phyloP scores from a whole-genome alignment of 768 basidiomycete species.

The Bullera alba region DNA sequence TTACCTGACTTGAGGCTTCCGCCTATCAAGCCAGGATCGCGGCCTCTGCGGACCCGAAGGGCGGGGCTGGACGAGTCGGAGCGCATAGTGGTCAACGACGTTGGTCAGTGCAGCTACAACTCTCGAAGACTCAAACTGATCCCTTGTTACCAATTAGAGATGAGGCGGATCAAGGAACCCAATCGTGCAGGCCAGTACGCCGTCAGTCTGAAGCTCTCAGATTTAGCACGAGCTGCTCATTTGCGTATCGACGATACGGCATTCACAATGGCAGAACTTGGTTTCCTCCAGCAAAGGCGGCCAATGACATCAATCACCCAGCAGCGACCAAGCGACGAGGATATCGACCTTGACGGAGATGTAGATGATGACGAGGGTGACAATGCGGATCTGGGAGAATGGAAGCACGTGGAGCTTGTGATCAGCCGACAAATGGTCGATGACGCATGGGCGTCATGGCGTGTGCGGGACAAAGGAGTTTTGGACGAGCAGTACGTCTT shows the following conservation, averaged over 20 bases:
- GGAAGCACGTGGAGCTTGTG: slow-evolving; percentile 49
- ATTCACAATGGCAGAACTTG: slow-evolving; percentile 81
- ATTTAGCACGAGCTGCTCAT: slow-evolving; percentile 72
- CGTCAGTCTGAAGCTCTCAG: slow-evolving; percentile 53
- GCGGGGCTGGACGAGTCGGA: neutral
- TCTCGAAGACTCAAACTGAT: neutral
- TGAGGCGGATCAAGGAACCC: slow-evolving; percentile 1
- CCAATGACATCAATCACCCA: neutral
- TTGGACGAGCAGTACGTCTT: slow-evolving; percentile 44
- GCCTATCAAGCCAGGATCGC: too few species aligned
- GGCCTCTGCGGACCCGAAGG: neutral
- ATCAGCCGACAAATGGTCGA: slow-evolving; percentile 64
- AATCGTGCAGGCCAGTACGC: slow-evolving; percentile 23
- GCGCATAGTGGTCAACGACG: neutral
- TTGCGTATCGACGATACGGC: slow-evolving; percentile 77
- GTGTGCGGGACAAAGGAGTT: slow-evolving; percentile 54
- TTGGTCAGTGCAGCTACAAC: slow-evolving; percentile 10
- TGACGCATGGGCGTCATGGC: slow-evolving; percentile 58
- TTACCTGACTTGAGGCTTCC: neutral
- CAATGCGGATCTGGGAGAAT: slow-evolving; percentile 19
- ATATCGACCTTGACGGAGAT: neutral
- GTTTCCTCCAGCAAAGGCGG: slow-evolving; percentile 53
- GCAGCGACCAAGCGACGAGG: slow-evolving; percentile 3
- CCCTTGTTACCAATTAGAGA: neutral
- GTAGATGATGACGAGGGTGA: slow-evolving; percentile 43